Percentiles rank a stretch among this genome's conserved stretches.
These are phyloP conservation scores for Pythium pyrilobum DNA, from an alignment of 352 stramenopile genomes.

Conservation along the genomic window DNA sequence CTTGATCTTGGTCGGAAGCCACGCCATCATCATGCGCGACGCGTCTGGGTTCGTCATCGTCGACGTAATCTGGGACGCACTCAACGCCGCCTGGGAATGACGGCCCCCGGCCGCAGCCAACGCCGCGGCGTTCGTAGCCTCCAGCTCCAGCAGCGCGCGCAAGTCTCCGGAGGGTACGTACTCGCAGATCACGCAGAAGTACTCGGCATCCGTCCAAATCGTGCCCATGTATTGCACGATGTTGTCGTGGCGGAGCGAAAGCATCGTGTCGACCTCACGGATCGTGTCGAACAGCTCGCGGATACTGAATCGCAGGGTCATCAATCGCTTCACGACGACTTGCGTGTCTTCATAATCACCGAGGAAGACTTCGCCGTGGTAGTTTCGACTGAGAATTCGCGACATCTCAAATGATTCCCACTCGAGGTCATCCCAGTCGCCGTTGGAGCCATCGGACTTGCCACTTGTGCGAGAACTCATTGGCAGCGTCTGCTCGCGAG, in stretches of 20 bases:
- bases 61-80: background rate
- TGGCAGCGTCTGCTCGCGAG: background rate
- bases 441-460: conserved; percentile 5
- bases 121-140: conserved; percentile 17
- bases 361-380: conserved; percentile 56
- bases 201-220: conserved; percentile 57
- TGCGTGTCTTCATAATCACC: conserved; percentile 47
- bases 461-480: conserved; percentile 28
- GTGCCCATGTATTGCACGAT: conserved; percentile 68
- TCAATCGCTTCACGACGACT: conserved; percentile 68
- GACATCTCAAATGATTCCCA: conserved; percentile 63
- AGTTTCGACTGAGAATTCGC: conserved; percentile 55
- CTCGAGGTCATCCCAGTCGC: conserved; percentile 48
- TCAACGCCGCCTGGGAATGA: background rate
- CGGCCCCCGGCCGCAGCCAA: background rate
- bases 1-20: conserved; percentile 37
- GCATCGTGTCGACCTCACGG: conserved; percentile 63
- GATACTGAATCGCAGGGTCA: conserved; percentile 55
- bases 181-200: conserved; percentile 68
- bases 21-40: conserved; percentile 2
- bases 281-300: conserved; percentile 59
- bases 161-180: conserved; percentile 59
- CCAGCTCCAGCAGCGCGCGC: conserved; percentile 41
- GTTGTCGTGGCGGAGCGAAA: conserved; percentile 49
- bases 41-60: background rate